Evolutionary conservation across 768 basidiomycete genomes (phyloP).

Genomic region (Mycena venus): DNA sequence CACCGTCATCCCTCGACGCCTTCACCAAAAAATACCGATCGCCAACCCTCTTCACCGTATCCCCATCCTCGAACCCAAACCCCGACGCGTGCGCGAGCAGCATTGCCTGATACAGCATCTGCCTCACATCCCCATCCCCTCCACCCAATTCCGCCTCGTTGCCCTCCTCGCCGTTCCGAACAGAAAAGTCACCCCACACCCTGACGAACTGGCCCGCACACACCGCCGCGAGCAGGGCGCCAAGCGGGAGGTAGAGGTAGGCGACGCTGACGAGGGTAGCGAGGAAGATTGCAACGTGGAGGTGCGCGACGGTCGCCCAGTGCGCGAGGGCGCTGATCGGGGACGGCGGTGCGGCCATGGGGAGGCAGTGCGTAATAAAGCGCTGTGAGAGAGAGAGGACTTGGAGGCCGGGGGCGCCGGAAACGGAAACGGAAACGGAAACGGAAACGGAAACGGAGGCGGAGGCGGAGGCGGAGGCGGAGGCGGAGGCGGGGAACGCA

Average conservation of each 20-base stretch:
- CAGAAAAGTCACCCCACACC: slow-evolving; percentile 26
- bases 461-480: too few relatives aligned
- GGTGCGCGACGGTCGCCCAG: slow-evolving; percentile 31
- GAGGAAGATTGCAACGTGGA: slow-evolving; percentile 29
- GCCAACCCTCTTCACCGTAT: slow-evolving; percentile 4
- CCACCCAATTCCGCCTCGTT: neutral
- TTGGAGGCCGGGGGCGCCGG: neutral
- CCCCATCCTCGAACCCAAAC: slow-evolving; percentile 25
- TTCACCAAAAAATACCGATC: slow-evolving; percentile 11
- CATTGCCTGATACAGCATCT: slow-evolving; percentile 27
- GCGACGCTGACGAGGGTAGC: slow-evolving; percentile 7
- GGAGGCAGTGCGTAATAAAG: slow-evolving; percentile 14
- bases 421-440: too few relatives aligned
- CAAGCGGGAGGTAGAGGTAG: slow-evolving; percentile 8
- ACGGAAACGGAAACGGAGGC: too few relatives aligned
- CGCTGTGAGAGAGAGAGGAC: neutral
- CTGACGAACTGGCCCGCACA: neutral
- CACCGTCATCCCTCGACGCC: neutral
- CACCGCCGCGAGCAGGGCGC: slow-evolving; percentile 7
- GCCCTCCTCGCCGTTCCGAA: neutral
- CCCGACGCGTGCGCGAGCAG: neutral
- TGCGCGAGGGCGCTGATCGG: slow-evolving; percentile 25
- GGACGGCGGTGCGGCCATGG: slow-evolving; percentile 9
- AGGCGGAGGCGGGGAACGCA: slow-evolving; percentile 24
- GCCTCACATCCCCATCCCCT: slow-evolving; percentile 18